Evolutionary conservation across 441 rosid species (phyloP).

Genomic region (Adansonia gregorii): DNA sequence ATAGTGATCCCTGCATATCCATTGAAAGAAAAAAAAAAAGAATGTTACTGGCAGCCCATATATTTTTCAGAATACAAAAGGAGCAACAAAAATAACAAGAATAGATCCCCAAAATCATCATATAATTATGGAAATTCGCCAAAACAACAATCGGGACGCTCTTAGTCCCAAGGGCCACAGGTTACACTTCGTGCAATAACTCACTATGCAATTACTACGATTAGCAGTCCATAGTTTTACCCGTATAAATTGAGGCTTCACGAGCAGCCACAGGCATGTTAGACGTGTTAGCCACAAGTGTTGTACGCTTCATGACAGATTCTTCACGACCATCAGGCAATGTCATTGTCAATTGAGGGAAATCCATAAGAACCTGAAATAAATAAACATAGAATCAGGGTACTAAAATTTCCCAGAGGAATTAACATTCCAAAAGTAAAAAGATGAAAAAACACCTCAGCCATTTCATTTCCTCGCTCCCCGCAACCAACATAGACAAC

Average conservation of each 20-base stretch:
- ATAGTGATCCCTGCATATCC: constrained; percentile 82
- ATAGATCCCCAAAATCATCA: constrained; percentile 5
- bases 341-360: constrained; percentile 99
- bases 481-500: constrained; percentile 99
- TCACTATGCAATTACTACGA: background rate
- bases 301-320: constrained; percentile 99
- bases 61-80: constrained; percentile 1
- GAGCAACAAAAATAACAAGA: constrained; percentile 17
- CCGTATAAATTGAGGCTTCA: constrained; percentile 99
- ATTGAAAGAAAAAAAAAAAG: constrained; percentile 14
- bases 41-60: background rate
- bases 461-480: constrained; percentile 99
- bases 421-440: constrained; percentile 25
- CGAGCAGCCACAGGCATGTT: constrained; percentile 99
- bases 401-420: constrained; percentile 5
- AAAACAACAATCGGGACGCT: background rate
- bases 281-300: constrained; percentile 98
- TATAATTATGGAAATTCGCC: background rate
- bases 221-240: constrained; percentile 42
- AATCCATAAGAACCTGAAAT: constrained; percentile 96
- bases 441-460: constrained; percentile 65
- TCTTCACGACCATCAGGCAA: constrained; percentile 99
- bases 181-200: constrained; percentile 14
- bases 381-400: background rate
- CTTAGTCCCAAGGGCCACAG: background rate